Evolutionary conservation across 2,329 filamentous ascomycete species (phyloP), one percentile per base, ranked within the genome.

Genomic region (Claviceps africana): DNA sequence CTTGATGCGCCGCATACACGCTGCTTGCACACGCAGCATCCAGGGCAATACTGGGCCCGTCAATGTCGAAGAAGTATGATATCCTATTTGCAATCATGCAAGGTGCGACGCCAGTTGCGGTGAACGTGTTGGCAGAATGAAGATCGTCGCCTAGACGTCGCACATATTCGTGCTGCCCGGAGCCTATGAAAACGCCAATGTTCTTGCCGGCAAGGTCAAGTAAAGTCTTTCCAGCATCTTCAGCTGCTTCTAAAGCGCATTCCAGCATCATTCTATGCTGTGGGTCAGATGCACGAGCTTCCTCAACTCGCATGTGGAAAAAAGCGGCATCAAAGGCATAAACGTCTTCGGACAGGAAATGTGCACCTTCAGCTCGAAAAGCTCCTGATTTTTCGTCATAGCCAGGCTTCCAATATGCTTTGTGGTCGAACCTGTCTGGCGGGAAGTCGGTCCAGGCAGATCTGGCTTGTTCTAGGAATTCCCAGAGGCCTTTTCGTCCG

Each of bases 201-300:
- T 72, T 62, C 52, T 68, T 66, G n/a, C 70, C 70, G 9, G 72
- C 64, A 45, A 73, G 68, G 19, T 63, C 59, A 22, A 71, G 68
- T 57, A 70, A 70, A 2, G 70, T 69, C 35, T 74, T 66, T 13
- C 72, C 72, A 1, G 72, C 72, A 50, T 68, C 71, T 57, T 76
- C 72, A 19, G 75, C 64, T 0, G 72, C 70, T 58, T 76, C 73
- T 51, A 71, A 74, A 1, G 71, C 70, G 52, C 71, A 72, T 58
- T 76, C 72, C 2, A 75, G 64, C 39, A 74, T 62, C 17, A 75
- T 59, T 0, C 73, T 66, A 52, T 75, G 72, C 53, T 75, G 72
- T 1, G 74, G 73, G 43, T 77, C 74, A 10, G 52, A 45, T 3
- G 71, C 69, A 47, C 65, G 65, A 47, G 66, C 71, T 58, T 73